Evolutionary conservation across 345 rosid species (phyloP), one percentile per base, ranked within the genome.

Genomic region (Aquilaria sinensis): DNA sequence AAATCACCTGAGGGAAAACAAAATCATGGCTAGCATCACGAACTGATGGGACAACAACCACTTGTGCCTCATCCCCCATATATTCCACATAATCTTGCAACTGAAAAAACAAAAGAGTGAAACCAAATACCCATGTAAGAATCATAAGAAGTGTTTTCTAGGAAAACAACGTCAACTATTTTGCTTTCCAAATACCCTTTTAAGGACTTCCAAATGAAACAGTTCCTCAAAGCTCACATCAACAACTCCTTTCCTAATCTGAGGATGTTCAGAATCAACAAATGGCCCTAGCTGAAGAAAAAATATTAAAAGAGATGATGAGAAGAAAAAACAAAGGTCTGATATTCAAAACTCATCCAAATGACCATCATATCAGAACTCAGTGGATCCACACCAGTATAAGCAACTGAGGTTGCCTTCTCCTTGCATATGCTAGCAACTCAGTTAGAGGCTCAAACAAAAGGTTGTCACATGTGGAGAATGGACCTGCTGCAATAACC

Each of bases 401-500:
- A 52, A 90, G 96, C 81, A 94, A 69, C 70, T 87, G 96, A 0
- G 93, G 91, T 10, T 69, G 79, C 78, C 85, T 94, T 82, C 88
- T 84, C 57, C 77, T 87, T 65, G 96, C 93, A 79, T 87, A 84
- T 50, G 88, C 82, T 58, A 85, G 81, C 74, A 94, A 83, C 81
- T 94, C 99, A 31, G 59, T 73, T 61, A 88, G 81, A 72, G 97
- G 97, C 79, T 90, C 99, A 72, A 90, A 94, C 60, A 76, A 73
- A 62, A 94, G 76, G 78, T 87, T 90, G 77, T 85, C 99, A 52
- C 77, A 66, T 31, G 97, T 88, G 30, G 93, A 85, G 75, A 88
- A 94, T 63, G 97, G 97, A 51, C 96, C 99, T 13, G 97, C 80
- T 53, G 95, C 96, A 81, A 88, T 79, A 63, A 90, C 83, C 96